Conservation (phyloP, 768 basidiomycete genomes). For the Omphalotus guepiniiformis region DNA sequence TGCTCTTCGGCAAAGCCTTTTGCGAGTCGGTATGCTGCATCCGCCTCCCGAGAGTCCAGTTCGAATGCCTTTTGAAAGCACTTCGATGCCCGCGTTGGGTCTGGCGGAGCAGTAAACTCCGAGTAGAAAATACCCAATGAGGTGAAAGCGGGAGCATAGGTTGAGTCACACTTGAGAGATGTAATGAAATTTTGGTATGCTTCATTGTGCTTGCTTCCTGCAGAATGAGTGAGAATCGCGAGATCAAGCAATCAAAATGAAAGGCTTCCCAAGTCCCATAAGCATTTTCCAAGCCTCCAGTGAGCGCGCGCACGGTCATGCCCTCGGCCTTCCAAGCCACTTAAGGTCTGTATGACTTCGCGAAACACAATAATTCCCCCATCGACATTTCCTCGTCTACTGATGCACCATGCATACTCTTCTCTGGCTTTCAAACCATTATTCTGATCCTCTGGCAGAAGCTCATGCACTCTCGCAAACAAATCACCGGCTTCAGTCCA, state of each 20-base stretch:
- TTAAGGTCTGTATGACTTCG: conserved; percentile 40
- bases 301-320: conserved; percentile 72
- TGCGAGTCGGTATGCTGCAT: conserved; percentile 80
- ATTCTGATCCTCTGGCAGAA: conserved; percentile 41
- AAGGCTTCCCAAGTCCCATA: conserved; percentile 71
- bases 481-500: conserved; percentile 65
- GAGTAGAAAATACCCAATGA: conserved; percentile 89
- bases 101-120: conserved; percentile 64
- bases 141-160: conserved; percentile 89
- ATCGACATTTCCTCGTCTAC: conserved; percentile 45
- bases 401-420: conserved; percentile 82
- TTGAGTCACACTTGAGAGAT: conserved; percentile 67
- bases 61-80: conserved; percentile 99
- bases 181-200: conserved; percentile 78
- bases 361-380: conserved; percentile 45
- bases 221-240: conserved; percentile 3
- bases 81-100: conserved; percentile 82
- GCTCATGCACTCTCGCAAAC: conserved; percentile 55
- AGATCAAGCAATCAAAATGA: conserved; percentile 7
- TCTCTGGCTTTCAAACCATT: conserved; percentile 65
- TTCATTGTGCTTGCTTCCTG: conserved; percentile 51
- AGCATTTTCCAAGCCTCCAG: conserved; percentile 79
- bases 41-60: conserved; percentile 82
- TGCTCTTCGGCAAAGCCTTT: conserved; percentile 88
- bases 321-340: conserved; percentile 41